Evolutionary conservation across 2,329 filamentous ascomycete species (phyloP).

Genomic region (Cordyceps cateniannulata): DNA sequence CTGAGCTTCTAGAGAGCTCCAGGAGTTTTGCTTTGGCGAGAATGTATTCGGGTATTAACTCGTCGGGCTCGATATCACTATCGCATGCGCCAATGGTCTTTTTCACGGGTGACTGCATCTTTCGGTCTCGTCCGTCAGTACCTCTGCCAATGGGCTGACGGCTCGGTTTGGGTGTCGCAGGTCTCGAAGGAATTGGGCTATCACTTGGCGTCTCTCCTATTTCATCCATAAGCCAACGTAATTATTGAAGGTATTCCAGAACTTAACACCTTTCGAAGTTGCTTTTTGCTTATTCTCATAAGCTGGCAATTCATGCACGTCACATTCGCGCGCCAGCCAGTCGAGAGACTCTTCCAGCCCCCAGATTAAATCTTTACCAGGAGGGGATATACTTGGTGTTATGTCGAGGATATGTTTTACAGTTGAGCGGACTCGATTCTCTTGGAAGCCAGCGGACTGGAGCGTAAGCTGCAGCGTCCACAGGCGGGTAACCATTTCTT

Average conservation of each 20-base stretch:
- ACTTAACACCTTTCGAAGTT: slow-evolving; percentile 29
- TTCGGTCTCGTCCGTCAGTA: slow-evolving; percentile 19
- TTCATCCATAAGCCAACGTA: background rate
- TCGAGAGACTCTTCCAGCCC: slow-evolving; percentile 83
- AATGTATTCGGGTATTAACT: slow-evolving; percentile 69
- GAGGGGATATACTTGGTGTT: slow-evolving; percentile 51
- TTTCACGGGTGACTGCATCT: slow-evolving; percentile 28
- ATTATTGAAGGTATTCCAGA: too few species aligned
- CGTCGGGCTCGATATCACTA: slow-evolving; percentile 68
- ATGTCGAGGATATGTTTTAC: slow-evolving; percentile 62
- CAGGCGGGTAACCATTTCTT: slow-evolving; percentile 70
- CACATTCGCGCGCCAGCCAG: slow-evolving; percentile 78
- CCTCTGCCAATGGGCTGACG: slow-evolving; percentile 21
- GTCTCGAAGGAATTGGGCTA: slow-evolving; percentile 43
- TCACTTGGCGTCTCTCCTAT: slow-evolving; percentile 37
- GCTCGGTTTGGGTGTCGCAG: slow-evolving; percentile 40
- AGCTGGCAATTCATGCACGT: slow-evolving; percentile 60
- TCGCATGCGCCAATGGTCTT: slow-evolving; percentile 48
- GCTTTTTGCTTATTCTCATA: slow-evolving; percentile 49
- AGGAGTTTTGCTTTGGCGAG: slow-evolving; percentile 66
- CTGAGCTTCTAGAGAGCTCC: slow-evolving; percentile 31
- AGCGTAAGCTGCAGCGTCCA: slow-evolving; percentile 81
- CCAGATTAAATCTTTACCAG: slow-evolving; percentile 65
- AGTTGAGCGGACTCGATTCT: slow-evolving; percentile 54
- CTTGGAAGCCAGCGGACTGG: slow-evolving; percentile 59